These are phyloP conservation scores for Capsicum pubescens DNA, from an alignment of 257 asterid species.

Conservation along the genomic window DNA sequence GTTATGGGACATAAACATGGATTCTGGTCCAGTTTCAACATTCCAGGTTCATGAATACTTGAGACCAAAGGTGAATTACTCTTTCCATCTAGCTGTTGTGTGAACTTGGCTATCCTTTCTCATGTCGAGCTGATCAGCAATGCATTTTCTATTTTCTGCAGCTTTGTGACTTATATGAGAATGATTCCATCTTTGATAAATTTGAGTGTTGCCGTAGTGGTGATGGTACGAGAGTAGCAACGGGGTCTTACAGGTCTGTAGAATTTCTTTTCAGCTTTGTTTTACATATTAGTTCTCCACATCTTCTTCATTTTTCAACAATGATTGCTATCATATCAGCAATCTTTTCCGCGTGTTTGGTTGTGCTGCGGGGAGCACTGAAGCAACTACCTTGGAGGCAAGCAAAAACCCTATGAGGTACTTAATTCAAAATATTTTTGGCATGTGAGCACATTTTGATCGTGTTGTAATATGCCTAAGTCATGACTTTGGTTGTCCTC, in stretches of 20 bases:
- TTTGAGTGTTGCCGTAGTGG: constrained; percentile 92
- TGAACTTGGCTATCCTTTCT: background rate
- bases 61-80: constrained; percentile 73
- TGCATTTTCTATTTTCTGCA: constrained; percentile 43
- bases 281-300: constrained; percentile 24
- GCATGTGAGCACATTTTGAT: background rate
- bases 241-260: constrained; percentile 85
- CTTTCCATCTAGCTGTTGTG: constrained; percentile 8
- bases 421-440: constrained; percentile 12
- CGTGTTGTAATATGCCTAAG: constrained; percentile 19
- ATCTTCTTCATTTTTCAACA: constrained; percentile 28
- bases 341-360: constrained; percentile 95
- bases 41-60: constrained; percentile 87
- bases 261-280: constrained; percentile 18
- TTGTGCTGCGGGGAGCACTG: constrained; percentile 69
- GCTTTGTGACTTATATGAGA: constrained; percentile 89
- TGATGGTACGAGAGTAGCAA: constrained; percentile 77
- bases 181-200: constrained; percentile 88
- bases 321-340: constrained; percentile 54
- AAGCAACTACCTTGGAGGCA: constrained; percentile 93
- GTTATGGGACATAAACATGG: constrained; percentile 94
- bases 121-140: constrained; percentile 34
- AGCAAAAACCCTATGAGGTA: constrained; percentile 99
- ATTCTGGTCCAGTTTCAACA: constrained; percentile 84
- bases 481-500: constrained; percentile 28